phyloP scores from a whole-genome alignment of 345 rosid genomes.

The Melastoma malabathricum region DNA sequence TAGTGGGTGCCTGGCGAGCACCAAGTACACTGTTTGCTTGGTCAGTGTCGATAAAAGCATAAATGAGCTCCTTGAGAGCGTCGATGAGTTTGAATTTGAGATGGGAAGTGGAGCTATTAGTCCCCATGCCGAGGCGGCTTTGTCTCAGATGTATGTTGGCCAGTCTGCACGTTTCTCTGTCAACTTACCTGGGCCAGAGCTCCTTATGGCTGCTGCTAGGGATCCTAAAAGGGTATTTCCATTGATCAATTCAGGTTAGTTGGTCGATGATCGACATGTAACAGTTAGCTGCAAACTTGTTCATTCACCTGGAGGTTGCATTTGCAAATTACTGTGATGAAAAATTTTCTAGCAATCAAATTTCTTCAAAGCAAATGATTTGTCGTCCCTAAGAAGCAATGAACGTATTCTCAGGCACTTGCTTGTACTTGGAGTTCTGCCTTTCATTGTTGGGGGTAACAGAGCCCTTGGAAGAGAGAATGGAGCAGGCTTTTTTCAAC shows the following conservation, averaged over 20 bases:
- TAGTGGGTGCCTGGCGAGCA: constrained; percentile 40
- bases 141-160: constrained; percentile 70
- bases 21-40: constrained; percentile 53
- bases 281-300: not conserved
- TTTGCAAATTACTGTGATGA: too few species aligned
- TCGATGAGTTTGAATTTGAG: constrained; percentile 84
- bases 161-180: constrained; percentile 46
- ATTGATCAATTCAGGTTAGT: constrained; percentile 49
- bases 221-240: constrained; percentile 30
- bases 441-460: constrained; percentile 42
- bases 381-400: too few species aligned
- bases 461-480: constrained; percentile 77
- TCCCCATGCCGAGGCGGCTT: constrained; percentile 46
- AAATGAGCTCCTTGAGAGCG: constrained; percentile 71
- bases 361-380: too few species aligned
- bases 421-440: constrained; percentile 13
- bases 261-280: constrained; percentile 2
- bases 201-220: constrained; percentile 45
- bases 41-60: constrained; percentile 19
- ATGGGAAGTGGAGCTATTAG: constrained; percentile 66
- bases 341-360: too few species aligned
- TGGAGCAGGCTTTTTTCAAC: constrained; percentile 89
- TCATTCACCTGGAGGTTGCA: not conserved
- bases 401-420: too few species aligned
- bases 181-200: constrained; percentile 29